A percentile compares a stretch with the other conserved stretches of the same genome.
These are phyloP conservation scores for Rhizopus delemar DNA, from an alignment of 371 early-diverging fungal genomes.

Conservation along the genomic window DNA sequence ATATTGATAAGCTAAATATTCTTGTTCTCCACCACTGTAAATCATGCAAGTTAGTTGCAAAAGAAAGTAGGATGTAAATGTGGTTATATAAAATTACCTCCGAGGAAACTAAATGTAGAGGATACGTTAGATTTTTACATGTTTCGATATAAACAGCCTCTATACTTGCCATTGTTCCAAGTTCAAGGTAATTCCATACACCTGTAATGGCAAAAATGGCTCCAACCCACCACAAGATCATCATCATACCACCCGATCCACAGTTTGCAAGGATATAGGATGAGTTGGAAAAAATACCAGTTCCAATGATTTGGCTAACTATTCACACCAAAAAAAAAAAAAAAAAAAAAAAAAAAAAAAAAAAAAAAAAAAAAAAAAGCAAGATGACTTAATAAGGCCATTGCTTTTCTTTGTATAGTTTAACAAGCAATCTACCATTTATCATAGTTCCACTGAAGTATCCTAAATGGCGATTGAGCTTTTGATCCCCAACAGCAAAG, in stretches of 20 bases:
- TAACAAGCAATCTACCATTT: slow-evolving; percentile 17
- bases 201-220: slow-evolving; percentile 31
- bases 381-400: background rate
- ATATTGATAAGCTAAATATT: slow-evolving; percentile 29
- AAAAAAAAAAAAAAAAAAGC: background rate
- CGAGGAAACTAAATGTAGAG: slow-evolving; percentile 4
- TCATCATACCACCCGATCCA: slow-evolving; percentile 43
- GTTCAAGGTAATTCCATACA: slow-evolving; percentile 33
- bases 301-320: slow-evolving; percentile 35
- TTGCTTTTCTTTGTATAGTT: too few species aligned
- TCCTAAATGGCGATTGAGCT: slow-evolving; percentile 23
- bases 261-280: slow-evolving; percentile 24
- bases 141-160: background rate
- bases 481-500: slow-evolving; percentile 30
- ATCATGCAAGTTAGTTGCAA: too few species aligned
- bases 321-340: background rate
- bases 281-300: slow-evolving; percentile 42
- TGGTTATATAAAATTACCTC: slow-evolving; percentile 7
- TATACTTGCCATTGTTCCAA: slow-evolving; percentile 30
- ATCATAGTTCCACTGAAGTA: slow-evolving; percentile 30
- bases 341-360: background rate
- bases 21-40: slow-evolving; percentile 31
- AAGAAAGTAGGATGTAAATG: background rate
- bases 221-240: slow-evolving; percentile 33
- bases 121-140: background rate